Evolutionary conservation across 495 filamentous ascomycete genomes (phyloP), one percentile per base, ranked within the genome.

Genomic region (Trypethelium eluteriae): DNA sequence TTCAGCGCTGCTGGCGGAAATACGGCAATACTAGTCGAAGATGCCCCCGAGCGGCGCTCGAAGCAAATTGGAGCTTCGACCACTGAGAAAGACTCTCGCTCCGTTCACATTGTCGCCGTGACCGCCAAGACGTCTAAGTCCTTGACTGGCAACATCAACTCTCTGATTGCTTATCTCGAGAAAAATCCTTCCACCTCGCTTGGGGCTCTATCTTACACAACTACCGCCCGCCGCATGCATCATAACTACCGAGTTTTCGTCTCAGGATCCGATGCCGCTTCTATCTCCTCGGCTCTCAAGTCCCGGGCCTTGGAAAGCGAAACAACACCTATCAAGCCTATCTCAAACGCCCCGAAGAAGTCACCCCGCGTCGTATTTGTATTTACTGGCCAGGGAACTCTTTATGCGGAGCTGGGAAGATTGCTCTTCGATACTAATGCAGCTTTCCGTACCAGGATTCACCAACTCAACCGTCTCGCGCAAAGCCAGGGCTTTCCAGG

Each of bases 211-310:
- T 85, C 90, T 3, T 95, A 94, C 75, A 90, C 89, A 5, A 89
- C 88, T 1, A 93, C 90, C 9, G 91, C 91, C 56, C 83, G 91
- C 67, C 87, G 86, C 18, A 85, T 89, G 14, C 91, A 93, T 67
- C 87, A 92, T 72, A 83, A 85, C 62, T 88, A 87, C 80, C 85
- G 91, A 57, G 82, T 89, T 67, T 82, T 82, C 47, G 82, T 90
- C 18, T 75, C 79, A 10, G 87, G 7, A 9, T 34, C n/a, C 32
- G 53, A 59, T 35, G 18, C 32, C 53, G 2, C 53, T 44, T 38
- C 62, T 49, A 41, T 38, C 7, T 63, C 4, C 5, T 5, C 5
- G 25, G 3, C 16, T 10, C 10, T 34, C 16, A 25, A 25, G 25
- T 25, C 25, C 25, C 25, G 25, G 25, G 25, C 25, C 25, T 25